Percentiles rank a stretch among this genome's conserved stretches.
Evolutionary conservation across 345 rosid species (phyloP).

Genomic region (Geranium rotundifolium): DNA sequence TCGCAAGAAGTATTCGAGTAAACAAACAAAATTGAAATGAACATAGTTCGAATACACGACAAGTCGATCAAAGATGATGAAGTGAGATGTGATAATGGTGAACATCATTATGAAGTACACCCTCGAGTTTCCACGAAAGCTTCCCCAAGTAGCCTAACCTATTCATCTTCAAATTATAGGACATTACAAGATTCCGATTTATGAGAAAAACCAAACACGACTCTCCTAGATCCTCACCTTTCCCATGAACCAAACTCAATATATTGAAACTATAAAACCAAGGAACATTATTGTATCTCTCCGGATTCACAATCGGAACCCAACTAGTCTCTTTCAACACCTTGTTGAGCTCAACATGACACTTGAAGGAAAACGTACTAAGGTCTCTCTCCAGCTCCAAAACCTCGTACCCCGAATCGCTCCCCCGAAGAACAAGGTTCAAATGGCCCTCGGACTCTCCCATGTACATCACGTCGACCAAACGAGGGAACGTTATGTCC

Average conservation of each 20-base stretch:
- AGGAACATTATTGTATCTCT: neutral
- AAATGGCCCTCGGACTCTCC: neutral
- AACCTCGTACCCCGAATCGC: neutral
- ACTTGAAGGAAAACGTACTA: neutral
- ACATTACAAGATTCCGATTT: neutral
- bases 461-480: neutral
- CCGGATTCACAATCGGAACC: neutral
- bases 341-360: neutral
- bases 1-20: no score
- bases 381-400: neutral
- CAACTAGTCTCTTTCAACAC: neutral
- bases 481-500: neutral
- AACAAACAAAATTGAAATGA: no score
- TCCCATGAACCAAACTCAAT: neutral
- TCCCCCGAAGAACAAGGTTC: neutral
- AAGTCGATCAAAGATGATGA: neutral
- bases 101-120: neutral
- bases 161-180: neutral
- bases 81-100: neutral
- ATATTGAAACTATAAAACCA: neutral
- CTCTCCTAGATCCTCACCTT: neutral
- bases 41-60: no score
- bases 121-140: neutral
- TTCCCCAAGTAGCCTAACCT: neutral
- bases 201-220: neutral